Evolutionary conservation across 805 yeast species (phyloP), one percentile per base, ranked within the genome.

Genomic region (Candida berthetii): DNA sequence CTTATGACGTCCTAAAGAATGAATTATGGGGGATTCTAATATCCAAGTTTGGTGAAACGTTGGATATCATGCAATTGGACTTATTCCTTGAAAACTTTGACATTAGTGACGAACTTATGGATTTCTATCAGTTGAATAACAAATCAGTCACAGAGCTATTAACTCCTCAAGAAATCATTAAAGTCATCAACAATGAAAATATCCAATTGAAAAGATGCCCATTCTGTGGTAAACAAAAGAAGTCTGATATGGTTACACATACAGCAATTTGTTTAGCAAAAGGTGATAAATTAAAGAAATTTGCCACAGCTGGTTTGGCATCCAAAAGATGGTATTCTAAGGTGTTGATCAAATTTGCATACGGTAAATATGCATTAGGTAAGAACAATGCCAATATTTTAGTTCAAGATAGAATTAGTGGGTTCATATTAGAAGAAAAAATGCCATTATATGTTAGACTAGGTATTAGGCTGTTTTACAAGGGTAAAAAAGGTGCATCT

Each of bases 361-460:
- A 87, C 56, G 99, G 99, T 0, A 84, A 84, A 52, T 84, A 89
- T 57, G 79, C 80, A 38, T 63, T 91, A 31, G 97, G 97, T 2
- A 80, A 82, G 19, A 87, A 91, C 56, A 88, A 95, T 37, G 99
- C 97, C 9, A 91, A 91, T 55, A 91, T 93, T 25, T 67, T 93
- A 38, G 97, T 91, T 2, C 98, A 93, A 60, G 97, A 93, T 58
- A 71, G 99, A 46, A 69, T 74, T 15, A 82, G 96, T 0, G 99
- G 99, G 0, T 74, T 86, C 36, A 78, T 91, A n/a, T 62, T 85
- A 55, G 98, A 91, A 58, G 99, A 91, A 54, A 88, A 88, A 53
- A 91, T 93, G 85, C 82, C 90, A 43, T 78, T 85, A 1, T 86
- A 86, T 53, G 93, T 93, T 10, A 70, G 96, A 38, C 57, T 93